Evolutionary conservation across 73 alveolate genomes (phyloP), one percentile per base, ranked within the genome.

Genomic region (Breviolum minutum): DNA sequence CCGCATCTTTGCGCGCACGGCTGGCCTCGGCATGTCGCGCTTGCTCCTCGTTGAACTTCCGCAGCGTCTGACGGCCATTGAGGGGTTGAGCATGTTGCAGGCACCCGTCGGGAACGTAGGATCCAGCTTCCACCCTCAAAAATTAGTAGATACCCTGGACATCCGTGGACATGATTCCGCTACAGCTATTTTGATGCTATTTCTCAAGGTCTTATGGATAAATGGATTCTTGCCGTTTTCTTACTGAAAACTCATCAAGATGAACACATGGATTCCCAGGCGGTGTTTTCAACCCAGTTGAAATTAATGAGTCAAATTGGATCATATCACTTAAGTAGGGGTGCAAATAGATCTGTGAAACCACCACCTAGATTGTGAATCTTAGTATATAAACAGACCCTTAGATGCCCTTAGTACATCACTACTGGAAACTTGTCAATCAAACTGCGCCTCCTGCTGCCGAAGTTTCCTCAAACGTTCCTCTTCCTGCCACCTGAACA

Each of bases 21-120:
- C 63, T 7, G 7, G 81, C 98, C 98, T 92, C 98, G 7, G 98
- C 98, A 26, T 92, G 98, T 20, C 98, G 83, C 63, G 89, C 98
- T 63, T 92, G 98, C 91, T 92, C 98, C 80, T 92, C 91, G 82
- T 92, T 92, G 98, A 92, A 92, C 98, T 92, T 92, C 81, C 98
- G 98, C 77, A 60, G 81, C 6, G 90, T 81, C 98, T 92, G 30
- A 8, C 19, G 30, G 30, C 27, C 54, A 76, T 61, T 60, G 60
- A 22, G 54, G 54, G 54, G n/a, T n/a, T n/a, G n/a, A n/a, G n/a
- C n/a, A n/a, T 77, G 86, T 77, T n/a, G 86, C 14, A 24, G 3
- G 77, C 24, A 22, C n/a, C 77, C 17, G 77, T 40, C 3, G 54
- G 54, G 54, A 40, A 40, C 74, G 24, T 13, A 66, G 77, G 77